Percentiles rank a stretch among this genome's conserved stretches.
Evolutionary conservation across 805 yeast genomes (phyloP).

Genomic region (Saccharomycopsis sp.): DNA sequence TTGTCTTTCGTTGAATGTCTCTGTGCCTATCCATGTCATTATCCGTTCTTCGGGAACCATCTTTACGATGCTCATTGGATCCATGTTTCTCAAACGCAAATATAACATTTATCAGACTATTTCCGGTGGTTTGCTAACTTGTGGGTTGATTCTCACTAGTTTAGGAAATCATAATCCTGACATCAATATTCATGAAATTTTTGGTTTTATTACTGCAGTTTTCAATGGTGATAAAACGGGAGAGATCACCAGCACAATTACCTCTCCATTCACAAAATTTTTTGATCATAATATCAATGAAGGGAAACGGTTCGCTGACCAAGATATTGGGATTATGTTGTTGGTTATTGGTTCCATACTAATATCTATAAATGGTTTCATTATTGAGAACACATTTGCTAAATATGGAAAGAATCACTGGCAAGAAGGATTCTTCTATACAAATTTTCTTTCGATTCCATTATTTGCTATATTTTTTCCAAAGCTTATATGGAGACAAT

Average conservation of each 20-base stretch:
- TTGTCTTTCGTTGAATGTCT: conserved; percentile 46
- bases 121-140: conserved; percentile 45
- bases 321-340: conserved; percentile 32
- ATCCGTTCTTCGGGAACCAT: conserved; percentile 60
- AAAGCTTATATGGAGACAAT: conserved; percentile 23
- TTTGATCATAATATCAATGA: not conserved
- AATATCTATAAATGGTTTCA: conserved; percentile 51
- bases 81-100: conserved; percentile 36
- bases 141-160: conserved; percentile 47
- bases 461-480: conserved; percentile 37
- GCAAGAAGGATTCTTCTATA: conserved; percentile 59
- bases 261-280: not conserved
- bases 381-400: conserved; percentile 44
- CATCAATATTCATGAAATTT: not conserved
- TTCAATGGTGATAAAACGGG: not conserved
- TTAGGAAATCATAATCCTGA: conserved; percentile 11
- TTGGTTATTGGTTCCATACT: conserved; percentile 43
- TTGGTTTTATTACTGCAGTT: not conserved
- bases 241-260: conserved; percentile 16
- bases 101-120: conserved; percentile 41
- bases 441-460: conserved; percentile 51
- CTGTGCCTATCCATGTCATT: conserved; percentile 63
- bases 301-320: not conserved
- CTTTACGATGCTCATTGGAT: conserved; percentile 53
- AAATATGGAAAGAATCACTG: conserved; percentile 36